Evolutionary conservation across 2,329 filamentous ascomycete species (phyloP), one percentile per base, ranked within the genome.

Genomic region (Canariomyces notabilis): DNA sequence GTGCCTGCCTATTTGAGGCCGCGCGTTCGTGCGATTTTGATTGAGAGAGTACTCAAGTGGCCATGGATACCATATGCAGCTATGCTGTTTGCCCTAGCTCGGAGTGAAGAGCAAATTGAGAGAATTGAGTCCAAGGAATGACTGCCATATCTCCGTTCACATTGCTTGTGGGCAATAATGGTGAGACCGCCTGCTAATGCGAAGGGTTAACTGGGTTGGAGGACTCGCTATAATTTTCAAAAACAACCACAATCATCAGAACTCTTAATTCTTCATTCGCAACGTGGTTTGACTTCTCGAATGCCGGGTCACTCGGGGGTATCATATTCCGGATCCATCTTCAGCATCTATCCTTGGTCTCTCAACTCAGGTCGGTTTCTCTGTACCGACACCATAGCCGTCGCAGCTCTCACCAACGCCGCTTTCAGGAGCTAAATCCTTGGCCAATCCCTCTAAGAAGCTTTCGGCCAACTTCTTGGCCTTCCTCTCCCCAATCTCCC

Each of bases 401-500:
- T 29, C 26, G 26, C 7, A 8, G 14, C 26, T 29, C 26, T 12
- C 8, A 3, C 26, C 26, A 4, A 3, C 14, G 26, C n/a, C n/a
- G n/a, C 26, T 29, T 8, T 29, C 14, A 29, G 8, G 4, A 4
- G 37, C 47, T 34, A 45, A 46, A 39, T 54, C 52, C 48, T 40
- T 44, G 32, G 43, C 68, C 49, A 85, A 64, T 15, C 76, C 76
- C 44, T 83, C 78, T 57, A 94, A 63, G 64, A 93, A 93, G 52
- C 69, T 77, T 57, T 87, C 85, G 26, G 87, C 86, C 64, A 85
- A 75, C 58, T 79, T 82, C 65, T 80, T 83, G 22, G 77, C 78
- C 61, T 78, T 71, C 57, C 72, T 70, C 54, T 69, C 69, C 68
- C 80, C 80, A 56, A 88, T 77, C 54, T 79, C 76, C 59, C 69